A percentile compares a stretch with the other conserved stretches of the same genome.
phyloP scores from a whole-genome alignment of 2,329 filamentous ascomycete genomes.

The Lecanicillium sp. region DNA sequence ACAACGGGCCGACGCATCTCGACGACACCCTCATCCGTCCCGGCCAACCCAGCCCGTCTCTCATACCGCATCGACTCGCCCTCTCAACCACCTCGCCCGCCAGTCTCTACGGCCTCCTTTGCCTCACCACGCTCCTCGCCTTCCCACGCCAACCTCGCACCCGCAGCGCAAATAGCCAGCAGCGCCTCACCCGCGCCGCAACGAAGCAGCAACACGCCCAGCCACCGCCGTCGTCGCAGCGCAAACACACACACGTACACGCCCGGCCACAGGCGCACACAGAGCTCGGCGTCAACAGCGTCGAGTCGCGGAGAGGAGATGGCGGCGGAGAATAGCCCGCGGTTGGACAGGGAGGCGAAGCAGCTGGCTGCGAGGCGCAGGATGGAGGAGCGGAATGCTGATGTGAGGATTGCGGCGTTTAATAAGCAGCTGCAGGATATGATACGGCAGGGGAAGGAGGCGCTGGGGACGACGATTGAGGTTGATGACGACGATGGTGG shows the following conservation, averaged over 20 bases:
- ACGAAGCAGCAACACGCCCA: background rate
- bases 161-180: slow-evolving; percentile 21
- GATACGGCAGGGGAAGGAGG: slow-evolving; percentile 83
- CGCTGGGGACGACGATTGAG: slow-evolving; percentile 66
- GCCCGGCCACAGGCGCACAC: slow-evolving; percentile 32
- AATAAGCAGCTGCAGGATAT: slow-evolving; percentile 74
- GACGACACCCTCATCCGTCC: slow-evolving; percentile 17
- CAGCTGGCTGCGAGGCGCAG: slow-evolving; percentile 63
- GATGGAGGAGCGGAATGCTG: slow-evolving; percentile 67
- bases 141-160: slow-evolving; percentile 23
- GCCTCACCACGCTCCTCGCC: slow-evolving; percentile 25
- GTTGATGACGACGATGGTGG: slow-evolving; percentile 39
- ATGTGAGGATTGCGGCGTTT: slow-evolving; percentile 70
- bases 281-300: slow-evolving; percentile 35
- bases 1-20: slow-evolving; percentile 35
- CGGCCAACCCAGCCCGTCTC: slow-evolving; percentile 19
- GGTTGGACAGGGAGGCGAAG: slow-evolving; percentile 59
- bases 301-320: slow-evolving; percentile 18
- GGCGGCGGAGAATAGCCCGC: slow-evolving; percentile 32
- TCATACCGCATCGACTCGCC: slow-evolving; percentile 15
- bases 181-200: slow-evolving; percentile 7
- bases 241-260: slow-evolving; percentile 6
- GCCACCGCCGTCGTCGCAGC: slow-evolving; percentile 5
- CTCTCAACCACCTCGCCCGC: slow-evolving; percentile 37
- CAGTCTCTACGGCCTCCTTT: slow-evolving; percentile 23